These are phyloP conservation scores for Wickerhamiella azyma DNA, from an alignment of 805 yeast species.

Conservation along the genomic window DNA sequence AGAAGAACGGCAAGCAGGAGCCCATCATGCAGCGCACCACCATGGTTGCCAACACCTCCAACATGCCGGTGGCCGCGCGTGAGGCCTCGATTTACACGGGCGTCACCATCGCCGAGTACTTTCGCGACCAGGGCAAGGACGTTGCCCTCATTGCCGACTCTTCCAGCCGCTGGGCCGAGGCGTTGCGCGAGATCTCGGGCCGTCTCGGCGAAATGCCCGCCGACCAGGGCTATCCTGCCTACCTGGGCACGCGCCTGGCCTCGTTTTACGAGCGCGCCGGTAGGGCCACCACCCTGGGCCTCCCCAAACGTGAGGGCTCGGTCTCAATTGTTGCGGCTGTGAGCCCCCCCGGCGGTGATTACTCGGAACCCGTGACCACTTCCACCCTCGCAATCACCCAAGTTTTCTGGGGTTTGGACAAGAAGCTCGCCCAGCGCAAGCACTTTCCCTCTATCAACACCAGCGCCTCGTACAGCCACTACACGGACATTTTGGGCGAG, in stretches of 20 bases:
- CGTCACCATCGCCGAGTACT: constrained; percentile 95
- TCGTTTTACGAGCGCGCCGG: constrained; percentile 99
- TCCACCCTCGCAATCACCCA: constrained; percentile 99
- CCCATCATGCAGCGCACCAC: constrained; percentile 99
- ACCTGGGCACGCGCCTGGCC: constrained; percentile 95
- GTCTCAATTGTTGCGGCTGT: constrained; percentile 99
- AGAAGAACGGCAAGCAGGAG: constrained; percentile 83
- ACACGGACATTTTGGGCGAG: constrained; percentile 72
- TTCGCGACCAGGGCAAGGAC: constrained; percentile 99
- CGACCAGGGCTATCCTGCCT: constrained; percentile 99
- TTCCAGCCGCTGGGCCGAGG: constrained; percentile 99
- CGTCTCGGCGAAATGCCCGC: constrained; percentile 99
- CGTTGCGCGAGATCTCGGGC: constrained; percentile 98
- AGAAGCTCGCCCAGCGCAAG: constrained; percentile 97
- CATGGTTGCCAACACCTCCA: constrained; percentile 94
- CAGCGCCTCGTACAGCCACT: constrained; percentile 90
- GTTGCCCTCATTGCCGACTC: constrained; percentile 99
- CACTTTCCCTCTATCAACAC: constrained; percentile 99
- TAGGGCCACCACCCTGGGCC: constrained; percentile 85
- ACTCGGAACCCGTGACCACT: constrained; percentile 98
- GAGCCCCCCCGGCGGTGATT: constrained; percentile 99
- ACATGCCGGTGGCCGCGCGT: constrained; percentile 99
- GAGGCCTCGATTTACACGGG: constrained; percentile 99
- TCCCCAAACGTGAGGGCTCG: constrained; percentile 92
- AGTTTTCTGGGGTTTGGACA: constrained; percentile 99